Base-by-base conservation (phyloP, 495 filamentous ascomycete genomes). In the Clohesyomyces aquaticus region DNA sequence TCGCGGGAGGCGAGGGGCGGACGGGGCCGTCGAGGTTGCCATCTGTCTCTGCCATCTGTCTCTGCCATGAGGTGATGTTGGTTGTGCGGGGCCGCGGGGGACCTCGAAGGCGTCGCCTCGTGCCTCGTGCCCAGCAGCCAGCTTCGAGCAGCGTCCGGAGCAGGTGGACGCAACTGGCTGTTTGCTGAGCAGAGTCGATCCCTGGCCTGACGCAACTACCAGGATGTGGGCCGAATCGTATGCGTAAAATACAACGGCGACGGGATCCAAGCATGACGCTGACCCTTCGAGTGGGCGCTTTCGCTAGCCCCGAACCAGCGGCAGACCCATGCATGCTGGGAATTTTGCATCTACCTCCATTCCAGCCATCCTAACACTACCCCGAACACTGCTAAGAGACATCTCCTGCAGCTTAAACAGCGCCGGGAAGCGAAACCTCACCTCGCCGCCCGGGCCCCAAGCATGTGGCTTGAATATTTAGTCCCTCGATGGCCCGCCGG, bases 391-490 rank as follows among this genome's bases (percentile, higher is more conserved):
- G 61, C 67, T 68, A 68, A 72, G 52, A 62, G 46, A 38, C 41
- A 54, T 61, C 56, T 66, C 62, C 67, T 69, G 64, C 65, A 67
- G 53, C 61, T 65, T 61, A 61, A 61, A 58, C 52, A 43, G 54
- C 43, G 59, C 60, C 65, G 48, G 65, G 65, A 63, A 62, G 61
- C 62, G 62, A 59, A 64, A 27, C 49, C 66, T 66, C 60, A 59
- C 50, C 43, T 63, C 45, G 58, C 55, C 49, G 50, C 52, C 49
- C 62, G 54, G 54, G 53, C 54, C 59, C 55, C 35, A 59, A 66
- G 55, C 49, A 72, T 69, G 66, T 70, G 70, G 70, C 70, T 70
- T 66, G 38, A 55, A 61, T 72, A 72, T 72, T 67, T 72, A 72
- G 61, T 62, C 60, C 47, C 61, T 57, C 60, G 21, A 23, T 14